phyloP scores from a whole-genome alignment of 2,329 filamentous ascomycete genomes.

The Aureobasidium sp. region DNA sequence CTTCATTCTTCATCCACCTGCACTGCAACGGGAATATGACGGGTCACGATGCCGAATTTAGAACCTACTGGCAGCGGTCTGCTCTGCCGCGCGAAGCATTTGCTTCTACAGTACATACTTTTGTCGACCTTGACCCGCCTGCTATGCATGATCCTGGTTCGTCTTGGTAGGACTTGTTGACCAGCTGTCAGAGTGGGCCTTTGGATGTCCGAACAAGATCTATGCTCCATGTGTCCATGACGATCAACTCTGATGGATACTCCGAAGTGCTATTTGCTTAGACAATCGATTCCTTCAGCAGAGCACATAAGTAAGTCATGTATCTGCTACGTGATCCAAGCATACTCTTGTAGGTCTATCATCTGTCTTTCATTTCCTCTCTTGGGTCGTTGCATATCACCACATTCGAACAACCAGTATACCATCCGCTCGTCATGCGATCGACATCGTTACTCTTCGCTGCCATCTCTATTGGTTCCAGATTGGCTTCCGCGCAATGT shows the following conservation, averaged over 20 bases:
- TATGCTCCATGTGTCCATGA: neutral
- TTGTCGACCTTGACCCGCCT: neutral
- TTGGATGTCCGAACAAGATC: neutral
- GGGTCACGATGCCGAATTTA: neutral
- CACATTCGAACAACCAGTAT: neutral
- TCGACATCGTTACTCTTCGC: neutral
- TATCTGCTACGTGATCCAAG: neutral
- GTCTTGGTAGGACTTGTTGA: neutral
- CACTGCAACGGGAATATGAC: neutral
- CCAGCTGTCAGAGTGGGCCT: neutral
- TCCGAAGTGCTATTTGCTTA: neutral
- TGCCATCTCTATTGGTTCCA: neutral
- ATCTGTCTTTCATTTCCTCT: neutral
- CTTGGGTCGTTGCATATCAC: neutral
- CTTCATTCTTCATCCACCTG: neutral
- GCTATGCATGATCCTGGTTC: neutral
- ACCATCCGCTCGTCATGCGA: neutral
- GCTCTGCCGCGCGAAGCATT: neutral
- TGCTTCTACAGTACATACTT: neutral
- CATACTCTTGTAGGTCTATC: neutral
- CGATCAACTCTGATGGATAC: neutral
- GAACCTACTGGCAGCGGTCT: neutral
- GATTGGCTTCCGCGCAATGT: conserved; percentile 17
- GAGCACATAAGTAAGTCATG: neutral
- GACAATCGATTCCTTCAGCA: neutral